Evolutionary conservation across 2,329 filamentous ascomycete species (phyloP).

Genomic region (Neophaeococcomyces aloes): DNA sequence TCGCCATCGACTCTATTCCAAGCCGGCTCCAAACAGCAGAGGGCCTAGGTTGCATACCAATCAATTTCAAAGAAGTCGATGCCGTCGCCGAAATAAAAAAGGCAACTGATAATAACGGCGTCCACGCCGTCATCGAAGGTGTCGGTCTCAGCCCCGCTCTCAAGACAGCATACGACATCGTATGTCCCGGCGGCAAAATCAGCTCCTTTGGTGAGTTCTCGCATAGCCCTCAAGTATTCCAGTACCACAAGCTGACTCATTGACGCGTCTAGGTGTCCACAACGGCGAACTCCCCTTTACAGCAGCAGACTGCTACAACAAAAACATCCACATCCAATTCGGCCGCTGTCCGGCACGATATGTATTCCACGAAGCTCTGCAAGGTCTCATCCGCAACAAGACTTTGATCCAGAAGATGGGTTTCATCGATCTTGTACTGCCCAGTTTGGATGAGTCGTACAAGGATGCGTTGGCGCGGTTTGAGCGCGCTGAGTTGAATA

Average conservation of each 20-base stretch:
- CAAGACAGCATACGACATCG: conserved; percentile 57
- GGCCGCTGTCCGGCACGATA: conserved; percentile 64
- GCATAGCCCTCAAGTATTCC: no score
- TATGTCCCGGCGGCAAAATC: conserved; percentile 62
- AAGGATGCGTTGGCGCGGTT: conserved; percentile 7
- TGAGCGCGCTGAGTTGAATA: conserved; percentile 9
- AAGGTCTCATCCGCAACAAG: background rate
- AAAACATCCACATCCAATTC: conserved; percentile 64
- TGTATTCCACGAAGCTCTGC: conserved; percentile 39
- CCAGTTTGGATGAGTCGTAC: conserved; percentile 5
- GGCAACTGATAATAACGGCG: conserved; percentile 66
- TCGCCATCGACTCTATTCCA: conserved; percentile 69
- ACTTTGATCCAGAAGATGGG: conserved; percentile 5
- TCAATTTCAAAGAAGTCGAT: conserved; percentile 10
- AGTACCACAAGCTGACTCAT: no score
- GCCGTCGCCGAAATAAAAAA: conserved; percentile 53
- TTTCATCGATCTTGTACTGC: conserved; percentile 8
- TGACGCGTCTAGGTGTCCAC: conserved; percentile 65
- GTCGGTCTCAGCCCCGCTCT: conserved; percentile 60
- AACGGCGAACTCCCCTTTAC: conserved; percentile 44
- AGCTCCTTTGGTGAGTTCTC: conserved; percentile 34
- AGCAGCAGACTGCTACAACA: conserved; percentile 35
- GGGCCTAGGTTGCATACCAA: conserved; percentile 8
- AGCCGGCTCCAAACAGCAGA: conserved; percentile 60
- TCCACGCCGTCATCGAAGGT: conserved; percentile 75